Percentiles rank a stretch among this genome's conserved stretches.
Conservation (phyloP, 768 basidiomycete species). For the Lactarius sanguifluus region DNA sequence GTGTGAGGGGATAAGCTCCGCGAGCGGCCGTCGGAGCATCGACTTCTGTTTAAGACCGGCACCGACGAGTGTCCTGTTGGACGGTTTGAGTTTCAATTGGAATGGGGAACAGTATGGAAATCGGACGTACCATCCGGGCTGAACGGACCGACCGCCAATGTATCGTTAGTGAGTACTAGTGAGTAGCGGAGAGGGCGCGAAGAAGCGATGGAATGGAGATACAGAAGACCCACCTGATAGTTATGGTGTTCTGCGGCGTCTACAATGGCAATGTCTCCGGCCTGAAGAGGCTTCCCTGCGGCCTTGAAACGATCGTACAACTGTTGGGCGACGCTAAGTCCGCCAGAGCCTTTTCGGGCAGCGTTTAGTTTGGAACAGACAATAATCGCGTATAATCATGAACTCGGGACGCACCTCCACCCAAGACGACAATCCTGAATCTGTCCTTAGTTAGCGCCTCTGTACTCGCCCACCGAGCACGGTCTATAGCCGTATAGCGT, state of each 20-base stretch:
- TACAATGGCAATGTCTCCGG: slow-evolving; percentile 82
- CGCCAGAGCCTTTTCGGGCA: slow-evolving; percentile 64
- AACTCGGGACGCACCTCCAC: slow-evolving; percentile 61
- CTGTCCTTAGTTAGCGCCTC: slow-evolving; percentile 46
- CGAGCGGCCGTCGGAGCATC: slow-evolving; percentile 63
- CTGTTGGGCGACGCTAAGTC: slow-evolving; percentile 83
- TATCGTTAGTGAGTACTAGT: slow-evolving; percentile 12
- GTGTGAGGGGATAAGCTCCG: slow-evolving; percentile 70
- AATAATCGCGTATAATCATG: slow-evolving; percentile 5
- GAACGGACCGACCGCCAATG: slow-evolving; percentile 29
- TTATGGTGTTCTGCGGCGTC: slow-evolving; percentile 82
- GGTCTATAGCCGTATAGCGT: not conserved
- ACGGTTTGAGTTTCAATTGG: not conserved
- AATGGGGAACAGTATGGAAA: not conserved
- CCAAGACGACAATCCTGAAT: slow-evolving; percentile 83
- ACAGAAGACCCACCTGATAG: slow-evolving; percentile 59
- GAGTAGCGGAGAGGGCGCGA: not conserved
- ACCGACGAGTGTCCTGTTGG: slow-evolving; percentile 82
- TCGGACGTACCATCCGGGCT: slow-evolving; percentile 83
- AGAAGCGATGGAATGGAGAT: slow-evolving; percentile 1
- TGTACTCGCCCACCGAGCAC: slow-evolving; percentile 39
- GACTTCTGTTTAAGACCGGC: slow-evolving; percentile 77
- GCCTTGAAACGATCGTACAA: slow-evolving; percentile 76
- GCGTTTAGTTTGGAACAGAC: not conserved
- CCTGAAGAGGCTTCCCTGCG: slow-evolving; percentile 63